Base-by-base conservation (phyloP, 2,329 filamentous ascomycete genomes). In the Diaporthe sp. region DNA sequence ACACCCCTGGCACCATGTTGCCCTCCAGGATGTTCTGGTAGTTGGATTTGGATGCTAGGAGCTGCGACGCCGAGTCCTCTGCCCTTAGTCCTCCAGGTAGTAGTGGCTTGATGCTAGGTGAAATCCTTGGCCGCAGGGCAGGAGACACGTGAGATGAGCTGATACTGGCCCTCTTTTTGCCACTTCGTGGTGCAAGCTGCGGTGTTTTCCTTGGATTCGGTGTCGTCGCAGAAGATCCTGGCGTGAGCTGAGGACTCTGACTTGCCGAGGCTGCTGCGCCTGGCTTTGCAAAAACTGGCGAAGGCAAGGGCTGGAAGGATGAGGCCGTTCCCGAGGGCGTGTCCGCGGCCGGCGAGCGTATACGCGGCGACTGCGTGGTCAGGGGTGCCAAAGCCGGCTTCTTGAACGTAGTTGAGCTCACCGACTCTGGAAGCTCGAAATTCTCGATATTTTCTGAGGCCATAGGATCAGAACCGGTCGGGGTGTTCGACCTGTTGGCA, bases 21-120 rank as follows among this genome's bases (percentile, higher is more conserved):
- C 97, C 97, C 82, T 98, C 97, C 15, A 99, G 86, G 50, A 99
- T 97, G 79, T 98, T 97, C 80, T 98, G 96, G 80, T 99, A 99
- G 81, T 99, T 99, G 2, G 96, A 98, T 82, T 98, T 98, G 22
- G 94, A 95, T 47, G 96, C 94, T 38, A 99, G 89, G 58, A 98
- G 89, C 38, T 95, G 89, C n/a, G 90, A 92, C 0, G 91, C 88
- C 2, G 90, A 88, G 78, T 91, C 89, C 77, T 92, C 90, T 6
- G 86, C 87, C 1, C 89, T 86, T 73, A 88, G 84, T 4, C 88
- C 82, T 13, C 84, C 88, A 5, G 95, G 95, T 61, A 98, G 89
- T 30, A 98, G 84, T 13, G 97, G 96, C 82, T 98, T 97, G 82
- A 99, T 98, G 82, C 92, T 97, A 4, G 96, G 97, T 35, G 96